These are phyloP conservation scores for Starmerella bombicola DNA, from an alignment of 805 yeast genomes.

Conservation along the genomic window DNA sequence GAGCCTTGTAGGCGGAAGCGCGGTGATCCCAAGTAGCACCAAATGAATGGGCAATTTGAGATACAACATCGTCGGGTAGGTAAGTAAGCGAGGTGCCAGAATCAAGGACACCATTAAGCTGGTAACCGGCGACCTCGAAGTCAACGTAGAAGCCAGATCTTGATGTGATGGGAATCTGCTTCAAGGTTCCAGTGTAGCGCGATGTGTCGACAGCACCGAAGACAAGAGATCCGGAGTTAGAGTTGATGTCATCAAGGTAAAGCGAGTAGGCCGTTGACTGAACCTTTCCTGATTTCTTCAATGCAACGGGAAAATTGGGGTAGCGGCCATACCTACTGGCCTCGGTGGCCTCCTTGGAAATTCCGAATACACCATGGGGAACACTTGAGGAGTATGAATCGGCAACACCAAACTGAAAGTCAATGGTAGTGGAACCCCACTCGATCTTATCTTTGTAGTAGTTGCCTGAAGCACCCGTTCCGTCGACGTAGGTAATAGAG, in stretches of 20 bases:
- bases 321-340: slow-evolving; percentile 16
- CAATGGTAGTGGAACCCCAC: background rate
- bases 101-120: slow-evolving; percentile 30
- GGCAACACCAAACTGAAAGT: background rate
- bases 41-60: slow-evolving; percentile 7
- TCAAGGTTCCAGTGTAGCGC: slow-evolving; percentile 41
- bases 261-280: slow-evolving; percentile 36
- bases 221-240: slow-evolving; percentile 18
- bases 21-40: slow-evolving; percentile 8
- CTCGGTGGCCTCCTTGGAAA: background rate
- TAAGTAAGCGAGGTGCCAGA: slow-evolving; percentile 40
- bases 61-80: slow-evolving; percentile 28
- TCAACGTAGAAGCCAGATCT: slow-evolving; percentile 8
- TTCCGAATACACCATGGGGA: background rate
- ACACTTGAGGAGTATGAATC: background rate
- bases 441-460: background rate
- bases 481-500: background rate
- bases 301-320: slow-evolving; percentile 27
- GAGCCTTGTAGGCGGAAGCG: slow-evolving; percentile 8
- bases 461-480: background rate
- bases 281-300: slow-evolving; percentile 33
- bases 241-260: slow-evolving; percentile 32
- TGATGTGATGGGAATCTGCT: slow-evolving; percentile 3
- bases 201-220: slow-evolving; percentile 62
- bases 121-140: slow-evolving; percentile 11